Conservation (phyloP, 768 basidiomycete genomes). For the Leucogyrophana mollusca region DNA sequence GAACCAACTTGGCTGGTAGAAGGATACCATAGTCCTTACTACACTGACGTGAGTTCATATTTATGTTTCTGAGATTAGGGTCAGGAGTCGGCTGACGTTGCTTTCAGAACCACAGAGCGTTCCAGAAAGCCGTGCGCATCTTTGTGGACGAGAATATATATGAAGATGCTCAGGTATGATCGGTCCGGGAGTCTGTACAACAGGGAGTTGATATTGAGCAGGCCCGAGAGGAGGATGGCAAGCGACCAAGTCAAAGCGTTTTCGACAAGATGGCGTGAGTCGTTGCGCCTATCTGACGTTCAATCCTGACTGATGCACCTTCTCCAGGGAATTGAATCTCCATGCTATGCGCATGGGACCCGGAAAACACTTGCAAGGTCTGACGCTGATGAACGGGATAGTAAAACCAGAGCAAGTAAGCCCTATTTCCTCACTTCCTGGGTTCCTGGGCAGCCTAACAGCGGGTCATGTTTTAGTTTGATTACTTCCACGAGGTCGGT, state of each 20-base stretch:
- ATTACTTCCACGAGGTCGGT: constrained; percentile 71
- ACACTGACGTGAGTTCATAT: constrained; percentile 48
- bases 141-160: constrained; percentile 70
- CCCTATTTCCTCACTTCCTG: constrained; percentile 2
- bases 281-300: neutral
- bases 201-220: constrained; percentile 18
- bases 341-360: constrained; percentile 94
- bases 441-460: constrained; percentile 6
- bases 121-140: constrained; percentile 49
- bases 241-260: constrained; percentile 75
- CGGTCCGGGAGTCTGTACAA: constrained; percentile 20
- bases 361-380: constrained; percentile 79
- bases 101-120: constrained; percentile 43
- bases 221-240: constrained; percentile 85
- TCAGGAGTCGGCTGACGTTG: constrained; percentile 4
- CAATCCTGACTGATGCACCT: neutral
- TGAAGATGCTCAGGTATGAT: constrained; percentile 33
- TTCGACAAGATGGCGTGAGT: constrained; percentile 79
- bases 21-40: constrained; percentile 74
- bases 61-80: neutral
- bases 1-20: constrained; percentile 81
- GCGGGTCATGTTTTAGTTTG: constrained; percentile 42
- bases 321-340: constrained; percentile 57
- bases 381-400: constrained; percentile 68
- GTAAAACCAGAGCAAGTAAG: constrained; percentile 73